These are phyloP conservation scores for Furcasterigmium furcatum DNA, from an alignment of 2,329 filamentous ascomycete species.

Conservation along the genomic window DNA sequence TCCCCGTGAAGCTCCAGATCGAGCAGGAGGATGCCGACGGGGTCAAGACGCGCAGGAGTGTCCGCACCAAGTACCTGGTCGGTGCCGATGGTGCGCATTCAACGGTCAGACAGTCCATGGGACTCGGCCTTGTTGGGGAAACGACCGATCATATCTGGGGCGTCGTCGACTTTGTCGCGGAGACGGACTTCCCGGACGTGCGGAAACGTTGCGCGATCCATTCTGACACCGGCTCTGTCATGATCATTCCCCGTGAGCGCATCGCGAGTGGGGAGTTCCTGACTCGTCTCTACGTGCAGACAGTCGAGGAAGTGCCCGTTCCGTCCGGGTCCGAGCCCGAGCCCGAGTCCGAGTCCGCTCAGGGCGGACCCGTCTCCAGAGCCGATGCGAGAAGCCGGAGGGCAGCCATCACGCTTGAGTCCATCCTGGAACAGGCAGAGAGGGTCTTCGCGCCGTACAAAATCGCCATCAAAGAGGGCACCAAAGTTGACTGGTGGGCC, in stretches of 20 bases:
- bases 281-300: slow-evolving; percentile 63
- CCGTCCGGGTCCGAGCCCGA: too few species aligned
- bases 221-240: slow-evolving; percentile 53
- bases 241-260: slow-evolving; percentile 62
- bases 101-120: slow-evolving; percentile 58
- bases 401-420: slow-evolving; percentile 59
- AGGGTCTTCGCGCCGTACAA: slow-evolving; percentile 65
- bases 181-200: slow-evolving; percentile 54
- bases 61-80: slow-evolving; percentile 62
- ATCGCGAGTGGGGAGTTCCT: slow-evolving; percentile 54
- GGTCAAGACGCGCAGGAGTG: slow-evolving; percentile 51
- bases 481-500: slow-evolving; percentile 64
- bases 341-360: too few species aligned
- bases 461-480: slow-evolving; percentile 57
- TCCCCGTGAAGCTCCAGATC: slow-evolving; percentile 53
- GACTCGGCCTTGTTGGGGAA: slow-evolving; percentile 53
- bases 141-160: slow-evolving; percentile 47
- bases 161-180: slow-evolving; percentile 32
- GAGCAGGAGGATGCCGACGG: slow-evolving; percentile 45
- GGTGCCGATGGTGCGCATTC: slow-evolving; percentile 68
- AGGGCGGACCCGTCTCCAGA: too few species aligned
- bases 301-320: slow-evolving; percentile 43
- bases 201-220: slow-evolving; percentile 57
- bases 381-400: too few species aligned
- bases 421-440: slow-evolving; percentile 59